Evolutionary conservation across 352 stramenopile genomes (phyloP), one percentile per base, ranked within the genome.

Genomic region (Globisporangium parvum): DNA sequence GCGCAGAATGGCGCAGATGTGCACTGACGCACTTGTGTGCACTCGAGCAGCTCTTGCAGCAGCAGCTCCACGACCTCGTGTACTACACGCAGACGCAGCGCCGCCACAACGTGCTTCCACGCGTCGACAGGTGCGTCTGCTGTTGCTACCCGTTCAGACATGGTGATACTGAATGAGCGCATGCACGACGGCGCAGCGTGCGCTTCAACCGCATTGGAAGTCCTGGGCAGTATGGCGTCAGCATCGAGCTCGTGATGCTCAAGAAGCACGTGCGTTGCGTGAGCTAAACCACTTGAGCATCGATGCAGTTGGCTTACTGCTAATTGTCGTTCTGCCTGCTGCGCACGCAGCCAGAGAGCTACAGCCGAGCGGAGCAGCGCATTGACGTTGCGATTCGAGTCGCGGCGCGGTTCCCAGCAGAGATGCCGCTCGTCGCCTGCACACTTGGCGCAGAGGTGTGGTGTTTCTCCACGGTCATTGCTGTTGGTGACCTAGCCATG

Each of bases 21-120:
- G 39, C 39, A 44, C 39, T 44, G 18, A 44, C 9, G 39, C 39
- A 20, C 39, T 44, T 12, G 0, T 44, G 39, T 44, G 39, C 14
- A 20, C 39, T 8, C 20, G 10, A 3, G 3, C 44, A 87, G 77
- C 51, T 49, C 8, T 60, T 72, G 21, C 76, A 87, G 53, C 73
- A 87, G 60, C 76, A 91, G 52, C 54, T 91, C 20, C 74, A 85
- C 31, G 80, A 88, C 56, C 58, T 91, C 50, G 40, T 85, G 42
- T 54, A 78, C 53, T 72, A 71, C 49, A 66, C 72, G 24, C 61
- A 84, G 53, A 65, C 68, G 33, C 73, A 85, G 51, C 73, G 70
- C 35, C 70, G 85, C 37, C 55, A 60, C 44, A 64, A 69, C 53
- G 51, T 60, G 47, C 49, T 91, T 6, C 77, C 77, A 3, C 80